Percentiles rank a stretch among this genome's conserved stretches.
Evolutionary conservation across 108 stramenopile species (phyloP).

Genomic region (Pinguiococcus pyrenoidosus): DNA sequence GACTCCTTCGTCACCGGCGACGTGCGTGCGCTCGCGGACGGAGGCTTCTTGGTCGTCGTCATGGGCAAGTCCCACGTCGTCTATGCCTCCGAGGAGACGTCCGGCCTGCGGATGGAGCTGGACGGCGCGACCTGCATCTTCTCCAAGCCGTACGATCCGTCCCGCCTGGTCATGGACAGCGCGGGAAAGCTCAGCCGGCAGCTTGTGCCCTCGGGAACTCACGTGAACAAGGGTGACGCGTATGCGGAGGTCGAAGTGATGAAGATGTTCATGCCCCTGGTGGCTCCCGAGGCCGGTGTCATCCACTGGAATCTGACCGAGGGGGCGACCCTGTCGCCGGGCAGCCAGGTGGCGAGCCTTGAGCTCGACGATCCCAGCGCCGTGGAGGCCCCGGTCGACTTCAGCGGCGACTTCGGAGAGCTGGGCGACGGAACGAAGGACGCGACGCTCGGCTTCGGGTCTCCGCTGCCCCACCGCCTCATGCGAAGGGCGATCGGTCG

Average conservation of each 20-base stretch:
- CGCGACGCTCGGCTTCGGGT: not conserved
- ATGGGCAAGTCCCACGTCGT: slow-evolving; percentile 74
- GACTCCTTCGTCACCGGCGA: no score
- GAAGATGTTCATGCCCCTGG: slow-evolving; percentile 99
- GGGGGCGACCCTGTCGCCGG: slow-evolving; percentile 76
- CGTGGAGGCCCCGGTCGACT: slow-evolving; percentile 54
- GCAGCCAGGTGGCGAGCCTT: slow-evolving; percentile 76
- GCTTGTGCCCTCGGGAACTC: slow-evolving; percentile 78
- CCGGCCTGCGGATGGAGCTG: slow-evolving; percentile 50
- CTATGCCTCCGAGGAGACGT: slow-evolving; percentile 55
- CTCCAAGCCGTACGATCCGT: slow-evolving; percentile 91
- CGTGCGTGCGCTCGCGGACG: slow-evolving; percentile 79
- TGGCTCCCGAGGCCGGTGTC: slow-evolving; percentile 74
- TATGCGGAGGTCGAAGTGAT: slow-evolving; percentile 98
- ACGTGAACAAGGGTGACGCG: slow-evolving; percentile 61
- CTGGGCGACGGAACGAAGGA: slow-evolving; percentile 21
- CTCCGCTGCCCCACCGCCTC: slow-evolving; percentile 48
- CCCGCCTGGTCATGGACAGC: slow-evolving; percentile 75
- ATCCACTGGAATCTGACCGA: slow-evolving; percentile 53
- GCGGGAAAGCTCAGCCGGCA: slow-evolving; percentile 90
- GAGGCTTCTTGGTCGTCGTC: slow-evolving; percentile 82
- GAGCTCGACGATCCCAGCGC: slow-evolving; percentile 85
- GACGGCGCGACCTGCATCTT: slow-evolving; percentile 79
- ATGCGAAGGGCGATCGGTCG: slow-evolving; percentile 54
- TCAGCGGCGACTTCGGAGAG: slow-evolving; percentile 53